Evolutionary conservation across 1,139 yeast genomes (phyloP).

Genomic region (Maudiozyma humilis): DNA sequence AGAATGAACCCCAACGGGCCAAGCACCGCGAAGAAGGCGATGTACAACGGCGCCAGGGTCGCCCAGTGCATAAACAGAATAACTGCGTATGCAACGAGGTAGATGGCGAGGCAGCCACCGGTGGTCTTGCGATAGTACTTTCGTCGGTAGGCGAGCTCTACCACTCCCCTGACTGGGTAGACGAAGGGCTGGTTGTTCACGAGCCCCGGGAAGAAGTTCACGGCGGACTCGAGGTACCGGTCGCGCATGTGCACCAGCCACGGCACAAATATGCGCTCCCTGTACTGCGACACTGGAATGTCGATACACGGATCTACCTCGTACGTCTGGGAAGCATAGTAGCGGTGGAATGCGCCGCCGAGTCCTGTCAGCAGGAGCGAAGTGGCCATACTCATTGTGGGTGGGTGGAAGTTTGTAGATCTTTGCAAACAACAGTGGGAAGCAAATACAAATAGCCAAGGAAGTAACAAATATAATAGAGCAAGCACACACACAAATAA

Average conservation of each 20-base stretch:
- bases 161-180: slow-evolving; percentile 24
- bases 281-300: slow-evolving; percentile 10
- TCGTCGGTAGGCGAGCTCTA: slow-evolving; percentile 14
- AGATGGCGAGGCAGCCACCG: slow-evolving; percentile 14
- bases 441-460: too few species aligned
- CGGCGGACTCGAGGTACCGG: slow-evolving; percentile 11
- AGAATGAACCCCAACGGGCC: slow-evolving; percentile 28
- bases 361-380: slow-evolving; percentile 25
- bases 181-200: slow-evolving; percentile 19
- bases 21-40: slow-evolving; percentile 23
- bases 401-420: background rate
- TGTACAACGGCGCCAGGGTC: slow-evolving; percentile 28
- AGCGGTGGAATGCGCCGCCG: slow-evolving; percentile 25
- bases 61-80: slow-evolving; percentile 24
- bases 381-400: slow-evolving; percentile 28
- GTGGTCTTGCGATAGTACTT: slow-evolving; percentile 14
- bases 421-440: too few species aligned
- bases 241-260: slow-evolving; percentile 4
- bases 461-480: too few species aligned
- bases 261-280: slow-evolving; percentile 12
- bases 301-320: slow-evolving; percentile 17
- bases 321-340: slow-evolving; percentile 20
- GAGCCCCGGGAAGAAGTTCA: slow-evolving; percentile 21
- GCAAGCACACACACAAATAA: too few species aligned
- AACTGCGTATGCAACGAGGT: slow-evolving; percentile 16